These are phyloP conservation scores for Rhynchosporium graminicola DNA, from an alignment of 2,329 filamentous ascomycete species.

Conservation along the genomic window DNA sequence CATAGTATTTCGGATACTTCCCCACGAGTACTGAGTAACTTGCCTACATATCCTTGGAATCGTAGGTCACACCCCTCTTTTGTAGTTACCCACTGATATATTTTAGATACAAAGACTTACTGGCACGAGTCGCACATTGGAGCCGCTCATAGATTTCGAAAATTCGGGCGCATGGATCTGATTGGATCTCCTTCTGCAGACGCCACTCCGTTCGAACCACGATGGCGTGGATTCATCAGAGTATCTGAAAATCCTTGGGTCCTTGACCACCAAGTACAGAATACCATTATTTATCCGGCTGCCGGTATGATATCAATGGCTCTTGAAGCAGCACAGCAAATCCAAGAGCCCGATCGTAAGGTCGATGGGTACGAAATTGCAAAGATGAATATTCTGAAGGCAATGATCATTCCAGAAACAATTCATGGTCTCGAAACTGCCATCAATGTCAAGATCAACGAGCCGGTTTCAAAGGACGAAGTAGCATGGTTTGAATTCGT, in stretches of 20 bases:
- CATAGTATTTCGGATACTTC: slow-evolving; percentile 14
- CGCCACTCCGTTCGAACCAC: slow-evolving; percentile 35
- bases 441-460: slow-evolving; percentile 45
- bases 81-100: neutral
- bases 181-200: slow-evolving; percentile 45
- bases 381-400: slow-evolving; percentile 50
- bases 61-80: slow-evolving; percentile 45
- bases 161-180: slow-evolving; percentile 51
- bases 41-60: slow-evolving; percentile 58
- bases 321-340: slow-evolving; percentile 37
- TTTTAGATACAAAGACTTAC: slow-evolving; percentile 33
- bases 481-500: slow-evolving; percentile 14
- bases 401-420: slow-evolving; percentile 52
- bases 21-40: slow-evolving; percentile 22
- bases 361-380: slow-evolving; percentile 47
- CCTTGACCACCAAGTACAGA: slow-evolving; percentile 44
- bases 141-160: slow-evolving; percentile 43
- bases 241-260: slow-evolving; percentile 45
- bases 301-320: slow-evolving; percentile 42
- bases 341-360: slow-evolving; percentile 2
- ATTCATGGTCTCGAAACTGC: slow-evolving; percentile 52
- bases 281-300: slow-evolving; percentile 39
- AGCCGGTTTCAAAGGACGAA: neutral
- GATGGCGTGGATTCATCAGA: slow-evolving; percentile 42
- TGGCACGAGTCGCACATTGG: slow-evolving; percentile 49